phyloP scores from a whole-genome alignment of 148 eudicot species.

The Tetragonia tetragonoides region DNA sequence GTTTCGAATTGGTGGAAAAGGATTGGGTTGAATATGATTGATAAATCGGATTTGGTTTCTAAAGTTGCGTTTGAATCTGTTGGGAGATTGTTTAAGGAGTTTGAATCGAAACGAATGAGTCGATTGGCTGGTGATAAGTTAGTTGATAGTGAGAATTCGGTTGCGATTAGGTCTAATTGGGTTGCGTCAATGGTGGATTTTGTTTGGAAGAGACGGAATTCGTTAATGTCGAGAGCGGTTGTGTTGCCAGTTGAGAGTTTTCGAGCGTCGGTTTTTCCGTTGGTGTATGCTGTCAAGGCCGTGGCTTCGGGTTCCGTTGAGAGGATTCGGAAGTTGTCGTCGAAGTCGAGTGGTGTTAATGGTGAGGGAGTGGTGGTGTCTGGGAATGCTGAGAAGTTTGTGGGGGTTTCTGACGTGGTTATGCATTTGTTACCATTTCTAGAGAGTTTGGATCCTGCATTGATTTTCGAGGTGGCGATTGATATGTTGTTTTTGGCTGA shows the following conservation, averaged over 20 bases:
- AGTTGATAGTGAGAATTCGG: slow-evolving; percentile 91
- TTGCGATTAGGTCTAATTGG: slow-evolving; percentile 88
- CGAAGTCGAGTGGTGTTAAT: slow-evolving; percentile 30
- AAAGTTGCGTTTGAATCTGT: slow-evolving; percentile 82
- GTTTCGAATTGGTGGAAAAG: slow-evolving; percentile 84
- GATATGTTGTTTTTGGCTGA: slow-evolving; percentile 96
- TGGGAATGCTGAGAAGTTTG: slow-evolving; percentile 79
- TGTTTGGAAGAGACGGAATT: slow-evolving; percentile 73
- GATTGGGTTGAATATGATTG: slow-evolving; percentile 78
- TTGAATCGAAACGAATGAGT: slow-evolving; percentile 86
- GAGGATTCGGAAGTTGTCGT: slow-evolving; percentile 67
- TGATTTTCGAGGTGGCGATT: slow-evolving; percentile 90
- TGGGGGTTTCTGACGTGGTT: slow-evolving; percentile 95
- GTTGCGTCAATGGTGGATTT: slow-evolving; percentile 84
- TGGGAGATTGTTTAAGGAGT: slow-evolving; percentile 87
- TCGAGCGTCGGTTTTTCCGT: slow-evolving; percentile 65
- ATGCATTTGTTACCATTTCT: slow-evolving; percentile 84
- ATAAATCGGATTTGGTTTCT: slow-evolving; percentile 62
- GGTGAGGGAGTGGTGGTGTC: slow-evolving; percentile 27
- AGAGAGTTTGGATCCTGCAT: slow-evolving; percentile 81
- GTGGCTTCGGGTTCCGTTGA: slow-evolving; percentile 87
- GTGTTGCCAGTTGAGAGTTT: slow-evolving; percentile 85
- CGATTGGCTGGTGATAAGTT: slow-evolving; percentile 94
- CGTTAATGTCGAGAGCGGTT: slow-evolving; percentile 74
- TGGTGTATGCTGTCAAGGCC: slow-evolving; percentile 87